Evolutionary conservation across 1,284 basidiomycete genomes (phyloP).

Genomic region (Malassezia cuniculi): DNA sequence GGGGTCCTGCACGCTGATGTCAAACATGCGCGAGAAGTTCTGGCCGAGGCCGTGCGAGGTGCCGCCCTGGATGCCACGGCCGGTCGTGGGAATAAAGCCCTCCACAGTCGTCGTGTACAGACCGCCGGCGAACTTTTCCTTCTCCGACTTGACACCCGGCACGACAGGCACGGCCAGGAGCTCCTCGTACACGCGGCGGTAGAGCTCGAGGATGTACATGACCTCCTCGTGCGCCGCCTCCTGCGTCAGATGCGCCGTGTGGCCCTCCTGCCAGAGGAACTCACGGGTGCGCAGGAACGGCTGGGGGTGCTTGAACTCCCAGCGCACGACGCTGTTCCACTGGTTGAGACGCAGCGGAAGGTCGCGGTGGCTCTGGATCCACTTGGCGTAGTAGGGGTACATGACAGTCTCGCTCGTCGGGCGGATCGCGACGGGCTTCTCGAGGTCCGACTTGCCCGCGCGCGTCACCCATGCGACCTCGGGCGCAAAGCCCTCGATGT

Average conservation of each 20-base stretch:
- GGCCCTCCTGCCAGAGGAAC: conserved; percentile 99
- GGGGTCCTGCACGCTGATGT: conserved; percentile 82
- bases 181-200: conserved; percentile 90
- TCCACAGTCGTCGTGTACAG: conserved; percentile 97
- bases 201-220: conserved; percentile 83
- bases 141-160: conserved; percentile 91
- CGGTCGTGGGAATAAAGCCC: conserved; percentile 92
- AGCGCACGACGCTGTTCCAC: conserved; percentile 97
- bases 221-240: conserved; percentile 83
- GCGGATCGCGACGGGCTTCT: conserved; percentile 93
- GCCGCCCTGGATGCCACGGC: conserved; percentile 92
- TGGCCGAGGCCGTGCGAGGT: conserved; percentile 96
- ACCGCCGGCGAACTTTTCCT: conserved; percentile 97
- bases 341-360: conserved; percentile 94
- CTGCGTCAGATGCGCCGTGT: conserved; percentile 85
- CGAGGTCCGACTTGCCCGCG: conserved; percentile 82
- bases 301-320: conserved; percentile 99
- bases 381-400: conserved; percentile 94
- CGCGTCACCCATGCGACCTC: conserved; percentile 98
- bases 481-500: conserved; percentile 98
- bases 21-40: conserved; percentile 98
- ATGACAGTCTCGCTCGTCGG: conserved; percentile 96
- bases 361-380: conserved; percentile 95
- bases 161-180: conserved; percentile 94
- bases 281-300: conserved; percentile 98